Percentiles rank a stretch among this genome's conserved stretches.
phyloP scores from a whole-genome alignment of 345 rosid genomes.

The Anastatica hierochuntica region DNA sequence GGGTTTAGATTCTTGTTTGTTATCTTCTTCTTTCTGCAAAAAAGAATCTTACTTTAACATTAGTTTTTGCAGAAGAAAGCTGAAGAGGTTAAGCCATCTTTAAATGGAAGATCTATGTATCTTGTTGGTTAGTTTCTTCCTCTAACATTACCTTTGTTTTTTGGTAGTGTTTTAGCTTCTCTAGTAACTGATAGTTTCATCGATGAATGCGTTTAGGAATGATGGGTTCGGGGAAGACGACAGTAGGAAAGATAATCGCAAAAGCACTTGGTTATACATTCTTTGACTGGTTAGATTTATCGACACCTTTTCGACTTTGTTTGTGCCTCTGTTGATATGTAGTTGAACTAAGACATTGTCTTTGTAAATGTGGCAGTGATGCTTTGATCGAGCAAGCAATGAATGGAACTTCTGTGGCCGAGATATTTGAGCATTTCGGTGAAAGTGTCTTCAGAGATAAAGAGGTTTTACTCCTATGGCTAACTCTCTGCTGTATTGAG shows the following conservation, averaged over 20 bases:
- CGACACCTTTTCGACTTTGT: too few relatives aligned
- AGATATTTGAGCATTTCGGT: conserved; percentile 66
- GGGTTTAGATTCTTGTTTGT: neutral
- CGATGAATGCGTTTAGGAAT: conserved; percentile 48
- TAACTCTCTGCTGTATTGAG: conserved; percentile 68
- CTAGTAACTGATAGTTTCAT: too few relatives aligned
- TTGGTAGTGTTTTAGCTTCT: too few relatives aligned
- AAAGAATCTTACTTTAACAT: conserved; percentile 27
- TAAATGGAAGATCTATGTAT: conserved; percentile 69
- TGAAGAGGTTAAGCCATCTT: conserved; percentile 57
- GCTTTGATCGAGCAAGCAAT: conserved; percentile 51
- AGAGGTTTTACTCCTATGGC: conserved; percentile 71
- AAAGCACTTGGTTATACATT: conserved; percentile 66
- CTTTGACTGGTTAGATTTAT: conserved; percentile 90
- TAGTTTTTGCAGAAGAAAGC: conserved; percentile 61
- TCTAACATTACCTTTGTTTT: too few relatives aligned
- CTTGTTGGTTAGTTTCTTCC: conserved; percentile 76
- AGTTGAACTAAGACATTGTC: conserved; percentile 50
- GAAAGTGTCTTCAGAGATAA: conserved; percentile 72
- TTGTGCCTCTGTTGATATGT: too few relatives aligned
- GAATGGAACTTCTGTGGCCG: conserved; percentile 61
- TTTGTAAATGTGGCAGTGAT: conserved; percentile 48
- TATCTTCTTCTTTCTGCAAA: too few relatives aligned
- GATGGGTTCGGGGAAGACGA: conserved; percentile 99
- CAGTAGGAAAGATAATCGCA: conserved; percentile 74